Base-by-base conservation (phyloP, 495 filamentous ascomycete species). In the Friedmanniomyces simplex region DNA sequence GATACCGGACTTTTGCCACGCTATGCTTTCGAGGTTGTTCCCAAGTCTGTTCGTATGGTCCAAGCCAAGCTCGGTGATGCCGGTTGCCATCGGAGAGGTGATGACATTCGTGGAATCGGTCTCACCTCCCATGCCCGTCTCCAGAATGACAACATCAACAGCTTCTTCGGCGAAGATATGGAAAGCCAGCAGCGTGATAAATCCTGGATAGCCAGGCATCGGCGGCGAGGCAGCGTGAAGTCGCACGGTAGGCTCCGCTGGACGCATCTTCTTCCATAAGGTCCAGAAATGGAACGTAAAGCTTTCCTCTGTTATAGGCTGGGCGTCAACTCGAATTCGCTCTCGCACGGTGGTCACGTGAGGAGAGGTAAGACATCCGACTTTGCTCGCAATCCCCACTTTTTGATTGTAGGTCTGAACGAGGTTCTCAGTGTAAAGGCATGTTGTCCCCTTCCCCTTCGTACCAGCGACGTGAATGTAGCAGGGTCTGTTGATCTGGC, bases 371-470 rank as follows among this genome's bases (percentile, higher is more conserved):
- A 62, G 61, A 22, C 61, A 30, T 28, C 64, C 64, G 21, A 52
- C 50, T 21, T 59, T 65, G 0, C 63, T 68, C 0, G 69, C 69
- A 24, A 5, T 2, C 2, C 46, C 25, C 4, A 2, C 24, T 4
- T 7, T 6, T 3, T 18, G 25, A 8, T 63, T 63, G 51, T 73
- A 67, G 14, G 57, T 57, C 13, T 54, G 58, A 4, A 78, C 66
- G 48, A 78, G 65, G 0, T 66, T 67, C 1, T 68, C 62, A 11
- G 69, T 66, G 45, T 74, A 78, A 1, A 74, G 74, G 61, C 75
- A 77, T 3, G 75, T 78, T 42, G 71, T 74, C 0, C 76, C 74
- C 58, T 78, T 78, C 10, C 75, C 75, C 66, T 78, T 78, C 0
- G 75, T 78, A 0, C 75, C 76, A 10, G 73, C 63, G 41, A 77